Conservation (phyloP, 2,329 filamentous ascomycete species). For the Phialocephala subalpina region DNA sequence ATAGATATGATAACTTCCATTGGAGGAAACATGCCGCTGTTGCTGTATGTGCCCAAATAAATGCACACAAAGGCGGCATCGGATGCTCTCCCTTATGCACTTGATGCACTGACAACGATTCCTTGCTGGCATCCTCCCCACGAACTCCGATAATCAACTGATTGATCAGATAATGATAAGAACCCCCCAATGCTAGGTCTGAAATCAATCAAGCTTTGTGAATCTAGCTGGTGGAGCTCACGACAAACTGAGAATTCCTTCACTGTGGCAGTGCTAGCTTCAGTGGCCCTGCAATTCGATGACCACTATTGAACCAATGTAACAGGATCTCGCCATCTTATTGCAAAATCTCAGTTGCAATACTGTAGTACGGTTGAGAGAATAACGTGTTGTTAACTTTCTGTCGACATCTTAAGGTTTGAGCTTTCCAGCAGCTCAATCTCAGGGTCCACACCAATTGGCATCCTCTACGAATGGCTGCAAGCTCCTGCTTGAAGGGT, state of each 20-base stretch:
- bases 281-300: too few species aligned
- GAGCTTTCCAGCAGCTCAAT: background rate
- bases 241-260: background rate
- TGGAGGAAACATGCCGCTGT: background rate
- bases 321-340: too few species aligned
- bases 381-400: background rate
- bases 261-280: too few species aligned
- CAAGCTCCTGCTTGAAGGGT: background rate
- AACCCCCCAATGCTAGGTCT: background rate
- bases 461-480: background rate
- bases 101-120: background rate
- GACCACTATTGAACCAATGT: too few species aligned
- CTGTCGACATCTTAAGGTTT: background rate
- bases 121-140: background rate
- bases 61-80: background rate
- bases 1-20: background rate
- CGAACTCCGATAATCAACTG: background rate
- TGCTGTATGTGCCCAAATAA: background rate
- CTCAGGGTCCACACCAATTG: background rate
- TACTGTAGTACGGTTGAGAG: too few species aligned
- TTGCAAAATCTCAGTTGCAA: too few species aligned
- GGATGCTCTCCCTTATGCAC: background rate
- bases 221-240: background rate
- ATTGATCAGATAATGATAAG: background rate
- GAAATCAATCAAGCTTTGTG: background rate